Conservation (phyloP, 208 protist genomes). For the Crithidia expoeki region DNA sequence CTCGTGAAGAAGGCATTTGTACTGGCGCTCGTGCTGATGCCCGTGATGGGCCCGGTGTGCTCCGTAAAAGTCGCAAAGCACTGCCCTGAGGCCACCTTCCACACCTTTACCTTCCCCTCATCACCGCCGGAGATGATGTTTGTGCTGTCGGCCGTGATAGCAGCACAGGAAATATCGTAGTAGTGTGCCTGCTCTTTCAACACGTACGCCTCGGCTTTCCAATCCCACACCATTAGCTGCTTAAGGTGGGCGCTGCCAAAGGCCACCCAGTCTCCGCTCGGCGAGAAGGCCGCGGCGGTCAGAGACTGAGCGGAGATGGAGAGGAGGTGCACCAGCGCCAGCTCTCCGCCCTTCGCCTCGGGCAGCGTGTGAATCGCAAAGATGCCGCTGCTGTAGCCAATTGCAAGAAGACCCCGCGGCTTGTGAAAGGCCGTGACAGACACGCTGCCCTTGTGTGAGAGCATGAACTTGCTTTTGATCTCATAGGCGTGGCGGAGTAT, state of each 20-base stretch:
- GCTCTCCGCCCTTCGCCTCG: constrained; percentile 32
- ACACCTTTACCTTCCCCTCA: constrained; percentile 95
- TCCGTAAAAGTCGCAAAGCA: constrained; percentile 95
- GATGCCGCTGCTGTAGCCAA: constrained; percentile 92
- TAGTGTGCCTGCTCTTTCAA: constrained; percentile 94
- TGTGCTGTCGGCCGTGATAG: constrained; percentile 88
- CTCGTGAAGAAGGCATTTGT: constrained; percentile 93
- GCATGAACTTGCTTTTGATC: constrained; percentile 85
- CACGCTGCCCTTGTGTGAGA: constrained; percentile 89
- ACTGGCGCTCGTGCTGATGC: constrained; percentile 76
- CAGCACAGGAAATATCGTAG: constrained; percentile 90
- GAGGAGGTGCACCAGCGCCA: constrained; percentile 85
- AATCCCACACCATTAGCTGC: constrained; percentile 95
- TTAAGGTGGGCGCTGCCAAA: constrained; percentile 90
- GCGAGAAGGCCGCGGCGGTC: constrained; percentile 83
- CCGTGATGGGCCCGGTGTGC: constrained; percentile 84
- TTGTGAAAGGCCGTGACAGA: constrained; percentile 80
- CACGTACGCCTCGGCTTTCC: constrained; percentile 92
- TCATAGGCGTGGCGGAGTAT: constrained; percentile 84
- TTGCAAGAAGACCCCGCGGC: constrained; percentile 74
- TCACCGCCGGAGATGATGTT: constrained; percentile 91
- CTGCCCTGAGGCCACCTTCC: constrained; percentile 89
- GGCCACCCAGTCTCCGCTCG: constrained; percentile 85
- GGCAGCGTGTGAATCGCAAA: constrained; percentile 86
- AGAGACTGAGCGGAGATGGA: constrained; percentile 92